phyloP scores from a whole-genome alignment of 768 basidiomycete species.

The Royoungia palumana region DNA sequence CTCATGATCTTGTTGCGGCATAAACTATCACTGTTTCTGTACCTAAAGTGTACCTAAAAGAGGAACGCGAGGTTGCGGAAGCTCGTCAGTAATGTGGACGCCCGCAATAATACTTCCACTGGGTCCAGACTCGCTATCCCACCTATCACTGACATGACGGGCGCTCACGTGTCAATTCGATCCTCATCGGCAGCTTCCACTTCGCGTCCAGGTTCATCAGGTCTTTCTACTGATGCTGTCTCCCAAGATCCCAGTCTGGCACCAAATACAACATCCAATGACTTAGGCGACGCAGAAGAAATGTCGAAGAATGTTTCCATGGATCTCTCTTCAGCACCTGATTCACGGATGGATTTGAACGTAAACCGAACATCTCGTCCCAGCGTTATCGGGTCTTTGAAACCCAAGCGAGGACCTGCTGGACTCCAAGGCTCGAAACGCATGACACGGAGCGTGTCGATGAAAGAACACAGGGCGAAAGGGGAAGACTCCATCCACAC shows the following conservation, averaged over 20 bases:
- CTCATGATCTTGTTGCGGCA: background rate
- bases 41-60: background rate
- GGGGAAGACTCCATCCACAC: background rate
- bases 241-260: background rate
- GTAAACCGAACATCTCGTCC: background rate
- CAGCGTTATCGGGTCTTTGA: conserved; percentile 11
- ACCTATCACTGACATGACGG: conserved; percentile 1
- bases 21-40: background rate
- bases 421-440: conserved; percentile 15
- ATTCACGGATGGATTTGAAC: background rate
- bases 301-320: background rate
- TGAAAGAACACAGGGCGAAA: conserved; percentile 20
- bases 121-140: background rate
- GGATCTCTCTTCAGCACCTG: background rate
- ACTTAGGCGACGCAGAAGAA: background rate
- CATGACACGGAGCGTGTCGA: conserved; percentile 28
- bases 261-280: background rate
- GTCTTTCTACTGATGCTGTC: background rate
- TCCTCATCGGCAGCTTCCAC: background rate
- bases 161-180: conserved; percentile 2
- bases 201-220: background rate
- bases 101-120: background rate
- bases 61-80: background rate
- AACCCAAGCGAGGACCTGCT: conserved; percentile 14
- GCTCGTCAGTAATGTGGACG: background rate